A percentile compares a stretch with the other conserved stretches of the same genome.
Evolutionary conservation across 768 basidiomycete genomes (phyloP).

Genomic region (Lactifluus pinguis): DNA sequence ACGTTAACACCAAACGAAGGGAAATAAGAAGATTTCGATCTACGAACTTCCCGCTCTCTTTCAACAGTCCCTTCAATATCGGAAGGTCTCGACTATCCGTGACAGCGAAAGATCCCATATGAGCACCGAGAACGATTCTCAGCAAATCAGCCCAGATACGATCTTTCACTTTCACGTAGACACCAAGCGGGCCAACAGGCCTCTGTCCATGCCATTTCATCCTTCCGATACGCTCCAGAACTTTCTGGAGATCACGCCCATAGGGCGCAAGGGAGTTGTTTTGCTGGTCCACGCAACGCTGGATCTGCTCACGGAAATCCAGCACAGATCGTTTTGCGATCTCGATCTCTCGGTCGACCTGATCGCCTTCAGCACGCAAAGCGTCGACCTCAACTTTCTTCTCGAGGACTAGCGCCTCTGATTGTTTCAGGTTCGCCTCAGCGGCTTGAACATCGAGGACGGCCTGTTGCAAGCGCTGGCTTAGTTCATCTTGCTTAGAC

Average conservation of each 20-base stretch:
- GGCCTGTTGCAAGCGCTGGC: conserved; percentile 41
- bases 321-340: conserved; percentile 35
- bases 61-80: conserved; percentile 47
- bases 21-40: not conserved
- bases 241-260: conserved; percentile 49
- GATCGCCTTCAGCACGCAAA: conserved; percentile 26
- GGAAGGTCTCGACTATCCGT: conserved; percentile 57
- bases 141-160: conserved; percentile 59
- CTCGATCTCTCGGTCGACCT: conserved; percentile 27
- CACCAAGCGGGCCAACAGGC: conserved; percentile 75
- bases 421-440: conserved; percentile 7
- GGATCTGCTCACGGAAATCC: conserved; percentile 42
- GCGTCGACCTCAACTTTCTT: conserved; percentile 1
- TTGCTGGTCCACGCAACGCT: conserved; percentile 39
- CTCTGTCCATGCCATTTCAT: conserved; percentile 53
- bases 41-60: conserved; percentile 54
- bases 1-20: not conserved
- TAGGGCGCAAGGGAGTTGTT: conserved; percentile 53
- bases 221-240: conserved; percentile 44
- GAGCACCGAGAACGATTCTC: conserved; percentile 45
- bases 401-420: not conserved
- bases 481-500: conserved; percentile 50
- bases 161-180: conserved; percentile 67
- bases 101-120: conserved; percentile 65
- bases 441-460: conserved; percentile 24